A percentile compares a stretch with the other conserved stretches of the same genome.
Conservation (phyloP, 148 eudicot species). For the Arctostaphylos glauca region DNA sequence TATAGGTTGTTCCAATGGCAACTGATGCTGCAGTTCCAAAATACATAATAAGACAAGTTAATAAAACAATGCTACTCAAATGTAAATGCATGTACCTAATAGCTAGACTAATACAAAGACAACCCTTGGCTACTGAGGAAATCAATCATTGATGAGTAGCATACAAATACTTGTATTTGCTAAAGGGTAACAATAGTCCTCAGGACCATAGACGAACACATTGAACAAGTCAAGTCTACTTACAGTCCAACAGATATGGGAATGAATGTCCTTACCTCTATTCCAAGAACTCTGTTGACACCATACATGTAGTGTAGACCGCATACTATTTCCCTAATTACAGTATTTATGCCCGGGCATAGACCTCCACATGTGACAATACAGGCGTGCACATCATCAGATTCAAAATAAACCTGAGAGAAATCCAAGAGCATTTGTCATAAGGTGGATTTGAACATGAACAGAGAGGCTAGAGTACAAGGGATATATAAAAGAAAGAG, state of each 20-base stretch:
- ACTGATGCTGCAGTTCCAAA: not conserved
- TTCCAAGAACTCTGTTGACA: constrained; percentile 43
- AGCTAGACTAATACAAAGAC: constrained; percentile 1
- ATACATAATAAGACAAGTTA: not conserved
- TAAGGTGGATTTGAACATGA: constrained; percentile 1
- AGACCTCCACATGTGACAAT: constrained; percentile 61
- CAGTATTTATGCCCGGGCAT: constrained; percentile 57
- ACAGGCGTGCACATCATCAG: constrained; percentile 53
- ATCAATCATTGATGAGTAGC: not conserved
- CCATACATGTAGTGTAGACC: constrained; percentile 53
- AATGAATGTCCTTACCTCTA: constrained; percentile 34
- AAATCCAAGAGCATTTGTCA: not conserved
- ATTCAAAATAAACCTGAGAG: constrained; percentile 47
- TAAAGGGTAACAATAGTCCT: too few species aligned
- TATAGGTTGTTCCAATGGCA: not conserved
- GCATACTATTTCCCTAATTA: constrained; percentile 53
- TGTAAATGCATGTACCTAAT: not conserved
- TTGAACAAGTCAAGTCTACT: not conserved
- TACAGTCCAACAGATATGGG: not conserved
- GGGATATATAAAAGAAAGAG: not conserved
- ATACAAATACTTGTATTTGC: not conserved
- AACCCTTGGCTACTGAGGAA: not conserved
- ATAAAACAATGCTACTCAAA: not conserved
- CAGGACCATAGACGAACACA: constrained; percentile 2
- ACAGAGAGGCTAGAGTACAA: not conserved